Evolutionary conservation across 1,139 yeast species (phyloP), one percentile per base, ranked within the genome.

Genomic region (Saccharomyces hybrid): DNA sequence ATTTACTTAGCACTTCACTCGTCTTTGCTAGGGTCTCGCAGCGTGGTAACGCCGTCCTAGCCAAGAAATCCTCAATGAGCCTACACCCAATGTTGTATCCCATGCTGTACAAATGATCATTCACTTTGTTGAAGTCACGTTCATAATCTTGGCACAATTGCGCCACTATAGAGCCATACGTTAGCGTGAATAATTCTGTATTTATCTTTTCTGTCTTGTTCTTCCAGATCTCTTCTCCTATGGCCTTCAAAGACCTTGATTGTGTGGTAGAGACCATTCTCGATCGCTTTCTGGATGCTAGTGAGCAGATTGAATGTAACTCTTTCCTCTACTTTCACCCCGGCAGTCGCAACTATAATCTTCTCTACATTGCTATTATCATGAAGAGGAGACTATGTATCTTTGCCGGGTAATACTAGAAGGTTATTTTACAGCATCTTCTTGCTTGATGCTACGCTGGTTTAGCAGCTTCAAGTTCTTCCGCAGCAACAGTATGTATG

Each of bases 11-110:
- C 54, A 87, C 82, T 56, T 95, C 98, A 2, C 96, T 91, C 0
- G 98, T 91, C 61, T 88, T 97, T 56, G 81, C 80, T 71, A 93
- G 84, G 46, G 82, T 79, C 42, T 78, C 78, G 70, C 99, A 93
- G 59, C 99, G 75, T 49, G 88, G 87, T 1, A 87, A 77, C 9
- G 90, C 93, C 0, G 96, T 84, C 63, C 88, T 83, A 47, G 97
- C 96, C 47, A 93, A 75, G 65, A 91, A 90, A 69, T 93, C 99
- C 66, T 93, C 99, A 54, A 95, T 88, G 58, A 95, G 73, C 59
- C 99, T 75, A 52, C 89, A 75, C 1, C 99, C 99, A 51, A 95
- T 95, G 69, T 88, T 90, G 70, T 89, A 88, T 0, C 99, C 99
- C 98, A 95, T 93, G 60, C 82, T 81, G 64, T 85, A 96, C 51